phyloP scores from a whole-genome alignment of 2,329 filamentous ascomycete genomes.

The Botrytis sinoallii region DNA sequence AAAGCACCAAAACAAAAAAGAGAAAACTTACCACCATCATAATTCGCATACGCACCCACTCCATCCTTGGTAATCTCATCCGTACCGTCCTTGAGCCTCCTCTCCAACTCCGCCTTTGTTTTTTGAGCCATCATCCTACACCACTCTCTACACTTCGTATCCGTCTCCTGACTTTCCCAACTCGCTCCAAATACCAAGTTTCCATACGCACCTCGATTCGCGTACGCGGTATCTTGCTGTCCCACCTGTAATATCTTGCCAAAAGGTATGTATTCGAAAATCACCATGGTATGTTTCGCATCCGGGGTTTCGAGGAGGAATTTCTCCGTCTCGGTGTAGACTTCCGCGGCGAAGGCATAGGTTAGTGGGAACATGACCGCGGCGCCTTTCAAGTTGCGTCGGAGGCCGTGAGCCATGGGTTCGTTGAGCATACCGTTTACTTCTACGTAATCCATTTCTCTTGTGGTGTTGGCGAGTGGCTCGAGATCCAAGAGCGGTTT shows the following conservation, averaged over 20 bases:
- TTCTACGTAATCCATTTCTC: conserved; percentile 37
- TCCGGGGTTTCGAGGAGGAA: conserved; percentile 33
- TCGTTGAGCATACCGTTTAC: conserved; percentile 39
- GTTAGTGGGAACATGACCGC: conserved; percentile 18
- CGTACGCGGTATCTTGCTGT: conserved; percentile 31
- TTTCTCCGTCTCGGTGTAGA: conserved; percentile 34
- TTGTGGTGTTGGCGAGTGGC: conserved; percentile 32
- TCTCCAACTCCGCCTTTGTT: conserved; percentile 20
- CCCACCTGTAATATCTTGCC: conserved; percentile 27
- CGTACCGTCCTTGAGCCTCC: conserved; percentile 9
- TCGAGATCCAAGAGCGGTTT: conserved; percentile 33
- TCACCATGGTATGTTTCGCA: conserved; percentile 26
- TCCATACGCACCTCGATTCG: conserved; percentile 34
- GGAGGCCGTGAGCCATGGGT: conserved; percentile 21
- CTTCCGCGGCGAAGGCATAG: conserved; percentile 15
- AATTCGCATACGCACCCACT: conserved; percentile 20
- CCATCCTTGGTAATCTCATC: conserved; percentile 18
- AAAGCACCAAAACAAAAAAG: background rate
- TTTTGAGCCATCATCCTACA: conserved; percentile 24
- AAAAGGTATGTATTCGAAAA: conserved; percentile 27
- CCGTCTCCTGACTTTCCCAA: conserved; percentile 31
- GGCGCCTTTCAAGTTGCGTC: conserved; percentile 20
- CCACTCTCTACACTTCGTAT: conserved; percentile 27
- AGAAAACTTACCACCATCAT: conserved; percentile 18
- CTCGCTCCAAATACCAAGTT: conserved; percentile 32